Conservation (phyloP, 345 rosid genomes). For the Mallotus nudiflorus region DNA sequence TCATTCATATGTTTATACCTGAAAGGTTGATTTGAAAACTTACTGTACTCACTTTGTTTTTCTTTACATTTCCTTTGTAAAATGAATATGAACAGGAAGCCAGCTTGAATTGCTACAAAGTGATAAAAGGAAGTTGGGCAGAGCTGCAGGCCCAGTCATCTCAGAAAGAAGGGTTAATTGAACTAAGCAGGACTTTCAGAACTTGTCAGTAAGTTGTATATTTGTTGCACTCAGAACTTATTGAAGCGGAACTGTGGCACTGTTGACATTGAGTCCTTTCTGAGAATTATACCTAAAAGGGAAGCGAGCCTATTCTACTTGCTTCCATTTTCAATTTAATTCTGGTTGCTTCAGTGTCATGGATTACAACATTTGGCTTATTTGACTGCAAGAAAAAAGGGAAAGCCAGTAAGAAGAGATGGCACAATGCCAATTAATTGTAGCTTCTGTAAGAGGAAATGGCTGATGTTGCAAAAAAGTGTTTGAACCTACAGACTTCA, state of each 20-base stretch:
- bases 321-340: too few species aligned
- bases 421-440: too few species aligned
- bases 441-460: not conserved
- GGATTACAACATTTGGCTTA: not conserved
- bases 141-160: constrained; percentile 55
- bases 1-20: not conserved
- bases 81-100: constrained; percentile 44
- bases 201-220: constrained; percentile 55
- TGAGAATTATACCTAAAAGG: too few species aligned
- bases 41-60: not conserved
- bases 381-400: too few species aligned
- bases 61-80: constrained; percentile 7
- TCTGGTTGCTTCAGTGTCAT: not conserved
- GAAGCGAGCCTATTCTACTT: too few species aligned
- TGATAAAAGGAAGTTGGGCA: constrained; percentile 70
- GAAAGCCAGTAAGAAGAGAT: too few species aligned
- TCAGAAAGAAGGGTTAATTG: constrained; percentile 46
- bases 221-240: not conserved
- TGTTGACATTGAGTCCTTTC: not conserved
- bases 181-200: constrained; percentile 62
- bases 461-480: not conserved
- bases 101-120: constrained; percentile 65
- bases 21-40: not conserved
- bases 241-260: not conserved
- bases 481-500: not conserved